A percentile compares a stretch with the other conserved stretches of the same genome.
Evolutionary conservation across 371 early-diverging fungal species (phyloP).

Genomic region (Phascolomyces articulosus): DNA sequence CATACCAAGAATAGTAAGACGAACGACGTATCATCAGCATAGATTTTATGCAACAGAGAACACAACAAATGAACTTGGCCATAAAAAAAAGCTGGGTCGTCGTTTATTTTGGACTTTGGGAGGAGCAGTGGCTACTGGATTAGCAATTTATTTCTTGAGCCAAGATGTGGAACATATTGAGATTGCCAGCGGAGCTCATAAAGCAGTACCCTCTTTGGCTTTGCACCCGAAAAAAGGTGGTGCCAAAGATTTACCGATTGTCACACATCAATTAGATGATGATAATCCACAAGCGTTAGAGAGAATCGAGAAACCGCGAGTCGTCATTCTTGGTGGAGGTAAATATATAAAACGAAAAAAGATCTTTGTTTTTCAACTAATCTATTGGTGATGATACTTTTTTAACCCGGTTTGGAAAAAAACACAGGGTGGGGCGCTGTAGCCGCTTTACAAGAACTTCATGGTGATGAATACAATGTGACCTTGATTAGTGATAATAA

Average conservation of each 20-base stretch:
- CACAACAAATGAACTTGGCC: too few relatives aligned
- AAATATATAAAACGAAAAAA: too few relatives aligned
- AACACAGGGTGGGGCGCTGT: conserved; percentile 66
- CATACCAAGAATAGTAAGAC: too few relatives aligned
- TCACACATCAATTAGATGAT: conserved; percentile 31
- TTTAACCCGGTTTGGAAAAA: too few relatives aligned
- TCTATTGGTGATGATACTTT: too few relatives aligned
- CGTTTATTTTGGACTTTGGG: neutral
- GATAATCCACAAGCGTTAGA: conserved; percentile 17
- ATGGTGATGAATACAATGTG: conserved; percentile 75
- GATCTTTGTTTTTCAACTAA: too few relatives aligned
- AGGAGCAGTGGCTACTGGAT: neutral
- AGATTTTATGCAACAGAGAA: too few relatives aligned
- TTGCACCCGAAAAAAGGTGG: conserved; percentile 40
- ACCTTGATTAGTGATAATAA: conserved; percentile 69
- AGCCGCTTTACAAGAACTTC: conserved; percentile 61
- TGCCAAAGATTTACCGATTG: conserved; percentile 30
- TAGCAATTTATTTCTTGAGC: conserved; percentile 20
- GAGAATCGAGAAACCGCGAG: conserved; percentile 45
- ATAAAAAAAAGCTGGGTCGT: neutral
- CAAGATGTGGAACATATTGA: conserved; percentile 28
- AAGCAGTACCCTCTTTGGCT: conserved; percentile 28
- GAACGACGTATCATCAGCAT: too few relatives aligned
- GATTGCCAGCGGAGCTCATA: conserved; percentile 22
- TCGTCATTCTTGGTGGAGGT: conserved; percentile 75